Evolutionary conservation across 2,329 filamentous ascomycete genomes (phyloP).

Genomic region (Aspergillus piperis): DNA sequence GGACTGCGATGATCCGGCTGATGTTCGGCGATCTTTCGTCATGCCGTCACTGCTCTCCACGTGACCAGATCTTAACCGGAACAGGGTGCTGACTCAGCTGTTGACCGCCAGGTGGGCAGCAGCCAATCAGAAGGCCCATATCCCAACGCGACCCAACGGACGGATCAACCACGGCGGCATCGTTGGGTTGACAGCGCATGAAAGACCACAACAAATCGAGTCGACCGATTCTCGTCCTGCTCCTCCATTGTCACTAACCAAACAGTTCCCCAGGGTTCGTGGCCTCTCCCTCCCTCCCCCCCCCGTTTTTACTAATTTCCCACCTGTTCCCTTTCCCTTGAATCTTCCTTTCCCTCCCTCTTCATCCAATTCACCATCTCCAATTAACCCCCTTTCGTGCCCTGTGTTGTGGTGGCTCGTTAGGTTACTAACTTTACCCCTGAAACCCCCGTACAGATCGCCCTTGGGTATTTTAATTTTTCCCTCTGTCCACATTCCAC

Average conservation of each 20-base stretch:
- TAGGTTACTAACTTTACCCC: slow-evolving; percentile 26
- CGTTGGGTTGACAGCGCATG: slow-evolving; percentile 38
- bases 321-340: slow-evolving; percentile 20
- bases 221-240: slow-evolving; percentile 33
- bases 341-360: slow-evolving; percentile 14
- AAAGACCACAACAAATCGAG: slow-evolving; percentile 50
- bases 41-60: slow-evolving; percentile 18
- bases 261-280: slow-evolving; percentile 16
- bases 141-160: slow-evolving; percentile 40
- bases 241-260: slow-evolving; percentile 8
- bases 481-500: slow-evolving; percentile 30
- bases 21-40: slow-evolving; percentile 6
- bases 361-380: slow-evolving; percentile 22
- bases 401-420: slow-evolving; percentile 23
- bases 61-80: slow-evolving; percentile 9
- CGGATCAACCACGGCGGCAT: slow-evolving; percentile 32
- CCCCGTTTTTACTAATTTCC: slow-evolving; percentile 14
- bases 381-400: slow-evolving; percentile 23
- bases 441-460: slow-evolving; percentile 30
- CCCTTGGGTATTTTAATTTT: slow-evolving; percentile 34
- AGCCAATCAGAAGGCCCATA: slow-evolving; percentile 30
- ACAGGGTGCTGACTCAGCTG: slow-evolving; percentile 22
- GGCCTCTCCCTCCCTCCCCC: background rate
- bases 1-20: background rate
- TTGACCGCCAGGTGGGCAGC: slow-evolving; percentile 21